Percentiles rank a stretch among this genome's conserved stretches.
Conservation (phyloP, 2,329 filamentous ascomycete genomes). For the Nectriaceae sp. region DNA sequence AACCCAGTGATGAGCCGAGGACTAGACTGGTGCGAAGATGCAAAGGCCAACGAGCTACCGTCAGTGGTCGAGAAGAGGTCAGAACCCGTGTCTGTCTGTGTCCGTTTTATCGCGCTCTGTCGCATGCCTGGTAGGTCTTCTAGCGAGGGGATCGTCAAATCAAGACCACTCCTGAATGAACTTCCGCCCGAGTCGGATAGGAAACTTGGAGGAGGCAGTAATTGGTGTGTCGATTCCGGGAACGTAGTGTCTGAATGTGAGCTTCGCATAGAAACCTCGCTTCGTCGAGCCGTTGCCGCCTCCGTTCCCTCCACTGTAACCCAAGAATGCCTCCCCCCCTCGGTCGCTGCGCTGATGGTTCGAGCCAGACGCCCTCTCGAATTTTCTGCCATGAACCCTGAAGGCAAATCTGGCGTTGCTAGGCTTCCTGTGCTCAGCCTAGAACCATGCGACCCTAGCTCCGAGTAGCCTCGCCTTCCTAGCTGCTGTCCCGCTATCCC, state of each 20-base stretch:
- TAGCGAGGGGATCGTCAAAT: slow-evolving; percentile 31
- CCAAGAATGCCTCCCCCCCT: slow-evolving; percentile 36
- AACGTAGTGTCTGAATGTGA: slow-evolving; percentile 29
- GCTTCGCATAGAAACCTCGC: slow-evolving; percentile 26
- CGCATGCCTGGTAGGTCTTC: slow-evolving; percentile 22
- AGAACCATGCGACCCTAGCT: slow-evolving; percentile 25
- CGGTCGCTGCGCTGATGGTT: slow-evolving; percentile 21
- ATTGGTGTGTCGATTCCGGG: slow-evolving; percentile 32
- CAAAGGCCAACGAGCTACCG: slow-evolving; percentile 37
- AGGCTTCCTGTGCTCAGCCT: slow-evolving; percentile 24
- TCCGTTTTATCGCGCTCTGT: slow-evolving; percentile 4
- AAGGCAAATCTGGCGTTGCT: slow-evolving; percentile 25
- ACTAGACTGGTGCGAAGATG: slow-evolving; percentile 29
- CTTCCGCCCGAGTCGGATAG: slow-evolving; percentile 25
- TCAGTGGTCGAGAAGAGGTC: slow-evolving; percentile 32
- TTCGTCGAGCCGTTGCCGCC: slow-evolving; percentile 24
- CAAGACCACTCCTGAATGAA: slow-evolving; percentile 30
- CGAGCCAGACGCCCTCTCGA: slow-evolving; percentile 20
- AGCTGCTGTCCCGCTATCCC: neutral
- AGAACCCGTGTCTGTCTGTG: slow-evolving; percentile 21
- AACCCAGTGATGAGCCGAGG: slow-evolving; percentile 21
- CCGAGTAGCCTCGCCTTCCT: slow-evolving; percentile 23
- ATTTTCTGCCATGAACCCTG: slow-evolving; percentile 25
- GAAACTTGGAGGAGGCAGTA: slow-evolving; percentile 33
- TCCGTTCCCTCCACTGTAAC: slow-evolving; percentile 34